Conservation (phyloP, 2,329 filamentous ascomycete species). For the Aureobasidium lini region DNA sequence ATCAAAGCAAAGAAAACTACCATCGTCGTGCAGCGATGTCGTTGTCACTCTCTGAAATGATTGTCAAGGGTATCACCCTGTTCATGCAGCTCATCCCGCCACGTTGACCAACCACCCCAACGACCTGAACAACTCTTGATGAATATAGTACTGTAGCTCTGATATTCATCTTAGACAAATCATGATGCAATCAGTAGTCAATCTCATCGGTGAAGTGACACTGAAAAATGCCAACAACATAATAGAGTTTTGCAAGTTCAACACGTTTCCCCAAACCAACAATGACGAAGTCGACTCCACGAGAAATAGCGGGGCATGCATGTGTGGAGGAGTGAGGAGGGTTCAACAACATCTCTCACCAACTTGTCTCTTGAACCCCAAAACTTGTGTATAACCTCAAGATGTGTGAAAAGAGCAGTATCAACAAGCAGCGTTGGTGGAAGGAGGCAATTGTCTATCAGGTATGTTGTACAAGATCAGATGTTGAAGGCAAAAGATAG, state of each 20-base stretch:
- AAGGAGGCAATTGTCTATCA: conserved; percentile 33
- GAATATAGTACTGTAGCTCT: too few relatives aligned
- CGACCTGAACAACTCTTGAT: too few relatives aligned
- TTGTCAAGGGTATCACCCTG: not conserved
- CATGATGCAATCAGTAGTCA: too few relatives aligned
- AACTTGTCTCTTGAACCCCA: not conserved
- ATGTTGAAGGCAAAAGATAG: not conserved
- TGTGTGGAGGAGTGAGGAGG: not conserved
- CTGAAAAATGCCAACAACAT: not conserved
- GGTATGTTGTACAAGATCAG: not conserved
- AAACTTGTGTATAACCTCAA: not conserved
- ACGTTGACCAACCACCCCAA: too few relatives aligned
- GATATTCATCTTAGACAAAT: too few relatives aligned
- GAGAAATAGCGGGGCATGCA: not conserved
- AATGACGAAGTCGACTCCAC: not conserved
- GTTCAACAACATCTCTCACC: not conserved
- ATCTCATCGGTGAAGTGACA: not conserved
- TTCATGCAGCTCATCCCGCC: not conserved
- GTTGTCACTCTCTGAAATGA: not conserved
- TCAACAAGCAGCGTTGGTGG: conserved; percentile 25
- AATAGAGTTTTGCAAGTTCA: not conserved
- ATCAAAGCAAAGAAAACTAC: rapidly evolving
- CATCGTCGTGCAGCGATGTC: not conserved
- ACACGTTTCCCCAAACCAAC: not conserved
- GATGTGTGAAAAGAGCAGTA: not conserved